Evolutionary conservation across 2,329 filamentous ascomycete genomes (phyloP), one percentile per base, ranked within the genome.

Genomic region (Xylaria sp.): DNA sequence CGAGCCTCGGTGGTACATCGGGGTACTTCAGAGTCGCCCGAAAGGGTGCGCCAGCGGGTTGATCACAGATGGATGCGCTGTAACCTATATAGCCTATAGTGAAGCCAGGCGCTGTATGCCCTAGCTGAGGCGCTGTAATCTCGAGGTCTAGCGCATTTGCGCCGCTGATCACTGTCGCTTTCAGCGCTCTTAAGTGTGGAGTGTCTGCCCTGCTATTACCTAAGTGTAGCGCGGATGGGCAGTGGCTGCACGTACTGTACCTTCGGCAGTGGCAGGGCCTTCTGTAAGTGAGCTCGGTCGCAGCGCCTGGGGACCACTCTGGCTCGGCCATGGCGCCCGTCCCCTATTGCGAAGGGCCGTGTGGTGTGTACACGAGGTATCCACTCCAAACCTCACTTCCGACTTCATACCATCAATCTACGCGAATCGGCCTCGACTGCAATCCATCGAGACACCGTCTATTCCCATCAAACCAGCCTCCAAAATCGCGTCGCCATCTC

Each of bases 331-430:
- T 57, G 46, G 31, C 7, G 49, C 40, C 58, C 41, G 38, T 37
- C 58, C 48, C 59, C 59, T 58, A 58, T 53, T 63, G 60, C 11
- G 51, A 49, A 40, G 33, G 52, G 21, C 25, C 37, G 58, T 27
- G 11, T 43, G 27, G 47, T 54, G 44, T 56, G 54, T 37, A 54
- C 54, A 40, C 44, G 48, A 19, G 58, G 63, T 51, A 64, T 59
- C 63, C 65, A 66, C 65, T 64, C 65, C 52, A 65, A 72, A 71
- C 70, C 70, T 72, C 70, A 71, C 66, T 67, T 67, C 65, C 65
- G 82, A 86, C 83, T 79, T 86, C 83, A 85, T 77, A 78, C 80
- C 79, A 81, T 75, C 77, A 78, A 78, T 77, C 77, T 77, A 82
- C 78, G 78, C 77, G 76, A 80, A 83, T 83, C 80, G 74, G 71